A percentile compares a stretch with the other conserved stretches of the same genome.
phyloP scores from a whole-genome alignment of 106 monocot species.

The Apostasia ramifera region DNA sequence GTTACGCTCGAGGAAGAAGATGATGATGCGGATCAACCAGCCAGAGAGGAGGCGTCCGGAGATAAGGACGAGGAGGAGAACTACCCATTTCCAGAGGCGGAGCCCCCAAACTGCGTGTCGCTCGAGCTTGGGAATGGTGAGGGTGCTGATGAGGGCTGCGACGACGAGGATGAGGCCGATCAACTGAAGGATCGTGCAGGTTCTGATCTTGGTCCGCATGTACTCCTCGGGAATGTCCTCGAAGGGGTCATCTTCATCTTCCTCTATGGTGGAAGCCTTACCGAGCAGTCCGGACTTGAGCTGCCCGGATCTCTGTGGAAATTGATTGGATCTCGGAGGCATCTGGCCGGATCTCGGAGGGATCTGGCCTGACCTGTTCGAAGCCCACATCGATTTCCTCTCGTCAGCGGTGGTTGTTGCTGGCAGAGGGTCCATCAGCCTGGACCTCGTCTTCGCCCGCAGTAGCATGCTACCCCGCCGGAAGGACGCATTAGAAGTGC shows the following conservation, averaged over 20 bases:
- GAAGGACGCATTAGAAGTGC: slow-evolving; percentile 25
- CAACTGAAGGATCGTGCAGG: slow-evolving; percentile 32
- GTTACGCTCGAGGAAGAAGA: slow-evolving; percentile 71
- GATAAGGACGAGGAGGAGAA: slow-evolving; percentile 57
- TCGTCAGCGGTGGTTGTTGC: neutral
- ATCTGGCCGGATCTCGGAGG: slow-evolving; percentile 12
- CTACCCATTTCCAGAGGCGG: slow-evolving; percentile 74
- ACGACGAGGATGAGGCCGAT: slow-evolving; percentile 49
- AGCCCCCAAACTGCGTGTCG: slow-evolving; percentile 39
- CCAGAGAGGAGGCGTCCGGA: slow-evolving; percentile 70
- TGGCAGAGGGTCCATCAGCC: slow-evolving; percentile 31
- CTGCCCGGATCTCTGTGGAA: neutral
- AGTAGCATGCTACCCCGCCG: slow-evolving; percentile 7
- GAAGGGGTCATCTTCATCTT: slow-evolving; percentile 78
- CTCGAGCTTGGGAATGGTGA: slow-evolving; percentile 28
- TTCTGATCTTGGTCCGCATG: slow-evolving; percentile 14
- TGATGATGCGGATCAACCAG: slow-evolving; percentile 57
- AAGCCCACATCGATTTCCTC: neutral
- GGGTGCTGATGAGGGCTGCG: slow-evolving; percentile 34
- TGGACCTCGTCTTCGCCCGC: slow-evolving; percentile 29
- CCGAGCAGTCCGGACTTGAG: slow-evolving; percentile 11
- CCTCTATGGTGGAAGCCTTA: slow-evolving; percentile 20
- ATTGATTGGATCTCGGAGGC: neutral
- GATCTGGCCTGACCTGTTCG: neutral
- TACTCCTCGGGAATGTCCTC: slow-evolving; percentile 53